These are phyloP conservation scores for Pulveroboletus sp. DNA, from an alignment of 768 basidiomycete genomes.

Conservation along the genomic window DNA sequence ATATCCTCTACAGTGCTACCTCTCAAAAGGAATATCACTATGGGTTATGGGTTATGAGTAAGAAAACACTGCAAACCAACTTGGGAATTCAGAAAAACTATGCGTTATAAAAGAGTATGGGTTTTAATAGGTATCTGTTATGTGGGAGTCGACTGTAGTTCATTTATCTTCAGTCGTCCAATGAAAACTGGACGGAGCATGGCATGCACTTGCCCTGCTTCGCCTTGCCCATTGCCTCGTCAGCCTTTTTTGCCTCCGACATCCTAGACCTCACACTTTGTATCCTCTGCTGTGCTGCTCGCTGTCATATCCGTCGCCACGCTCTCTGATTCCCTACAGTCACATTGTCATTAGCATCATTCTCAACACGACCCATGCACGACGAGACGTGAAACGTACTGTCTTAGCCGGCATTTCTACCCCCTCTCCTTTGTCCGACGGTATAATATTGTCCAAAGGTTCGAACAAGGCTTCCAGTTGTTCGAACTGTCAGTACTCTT, in stretches of 20 bases:
- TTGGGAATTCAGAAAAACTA: no score
- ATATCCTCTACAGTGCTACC: no score
- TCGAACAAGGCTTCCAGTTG: conserved; percentile 60
- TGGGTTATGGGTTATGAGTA: no score
- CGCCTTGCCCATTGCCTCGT: conserved; percentile 26
- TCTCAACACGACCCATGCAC: no score
- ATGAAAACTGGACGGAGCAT: neutral
- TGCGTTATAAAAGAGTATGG: no score
- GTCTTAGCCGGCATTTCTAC: conserved; percentile 37
- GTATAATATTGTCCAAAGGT: conserved; percentile 68
- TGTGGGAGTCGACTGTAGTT: no score
- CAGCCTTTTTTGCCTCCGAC: conserved; percentile 15
- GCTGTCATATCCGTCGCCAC: conserved; percentile 41
- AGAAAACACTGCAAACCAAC: no score
- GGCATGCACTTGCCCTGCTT: conserved; percentile 39
- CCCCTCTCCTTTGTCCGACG: conserved; percentile 58
- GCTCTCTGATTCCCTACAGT: conserved; percentile 56
- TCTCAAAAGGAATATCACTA: no score
- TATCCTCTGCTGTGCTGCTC: conserved; percentile 37
- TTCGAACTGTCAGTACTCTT: conserved; percentile 61
- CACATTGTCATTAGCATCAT: neutral
- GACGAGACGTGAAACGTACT: conserved; percentile 37
- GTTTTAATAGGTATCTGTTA: no score
- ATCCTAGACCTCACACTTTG: conserved; percentile 31
- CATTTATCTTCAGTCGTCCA: neutral